These are phyloP conservation scores for Lophium mytilinum DNA, from an alignment of 495 filamentous ascomycete genomes.

Conservation along the genomic window DNA sequence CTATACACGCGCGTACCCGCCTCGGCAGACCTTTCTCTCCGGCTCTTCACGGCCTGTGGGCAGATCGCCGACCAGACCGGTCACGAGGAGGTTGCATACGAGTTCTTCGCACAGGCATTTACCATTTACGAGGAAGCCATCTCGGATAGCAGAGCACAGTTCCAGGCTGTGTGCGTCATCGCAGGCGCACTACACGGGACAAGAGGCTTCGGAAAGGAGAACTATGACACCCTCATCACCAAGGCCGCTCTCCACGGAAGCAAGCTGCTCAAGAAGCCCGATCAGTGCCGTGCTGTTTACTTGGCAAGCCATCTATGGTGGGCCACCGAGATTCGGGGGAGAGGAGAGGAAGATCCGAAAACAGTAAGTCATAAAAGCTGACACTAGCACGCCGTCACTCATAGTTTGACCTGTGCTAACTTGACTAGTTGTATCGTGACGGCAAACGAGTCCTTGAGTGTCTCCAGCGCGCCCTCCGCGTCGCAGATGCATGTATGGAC, in stretches of 20 bases:
- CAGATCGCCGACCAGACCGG: constrained; percentile 88
- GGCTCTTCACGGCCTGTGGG: constrained; percentile 83
- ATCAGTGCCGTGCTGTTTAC: constrained; percentile 95
- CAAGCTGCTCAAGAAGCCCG: constrained; percentile 94
- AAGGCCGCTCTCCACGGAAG: constrained; percentile 95
- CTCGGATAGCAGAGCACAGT: constrained; percentile 89
- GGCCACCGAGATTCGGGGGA: constrained; percentile 79
- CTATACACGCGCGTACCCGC: constrained; percentile 82
- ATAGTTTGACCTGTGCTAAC: constrained; percentile 22
- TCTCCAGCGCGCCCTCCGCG: constrained; percentile 86
- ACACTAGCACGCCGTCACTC: background rate
- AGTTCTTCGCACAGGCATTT: constrained; percentile 97
- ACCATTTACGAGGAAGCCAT: constrained; percentile 96
- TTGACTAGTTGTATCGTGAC: constrained; percentile 76
- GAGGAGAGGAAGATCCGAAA: constrained; percentile 74
- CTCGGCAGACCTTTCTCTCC: constrained; percentile 75
- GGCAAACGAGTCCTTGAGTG: constrained; percentile 96
- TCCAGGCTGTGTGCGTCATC: constrained; percentile 94
- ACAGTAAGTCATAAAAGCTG: constrained; percentile 49
- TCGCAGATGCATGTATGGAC: constrained; percentile 98
- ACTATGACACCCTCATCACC: constrained; percentile 96
- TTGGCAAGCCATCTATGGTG: constrained; percentile 96
- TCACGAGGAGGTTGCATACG: constrained; percentile 92
- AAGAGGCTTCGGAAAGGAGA: constrained; percentile 84
- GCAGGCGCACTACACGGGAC: constrained; percentile 80